phyloP scores from a whole-genome alignment of 2,329 filamentous ascomycete species.

The Chrysosporium queenslandicum region DNA sequence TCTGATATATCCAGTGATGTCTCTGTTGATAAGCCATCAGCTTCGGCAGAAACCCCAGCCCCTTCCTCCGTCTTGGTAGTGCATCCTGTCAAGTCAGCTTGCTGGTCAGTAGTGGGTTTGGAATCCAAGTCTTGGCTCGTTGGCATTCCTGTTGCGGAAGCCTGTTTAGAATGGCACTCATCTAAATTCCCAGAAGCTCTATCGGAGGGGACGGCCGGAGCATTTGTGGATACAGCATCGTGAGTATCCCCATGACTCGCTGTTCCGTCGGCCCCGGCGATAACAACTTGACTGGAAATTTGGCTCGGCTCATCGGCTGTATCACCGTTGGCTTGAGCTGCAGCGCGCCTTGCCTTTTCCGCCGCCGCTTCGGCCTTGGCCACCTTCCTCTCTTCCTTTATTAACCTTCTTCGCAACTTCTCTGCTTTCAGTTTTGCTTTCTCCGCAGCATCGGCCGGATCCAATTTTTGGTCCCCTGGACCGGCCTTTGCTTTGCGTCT shows the following conservation, averaged over 20 bases:
- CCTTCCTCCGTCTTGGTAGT: neutral
- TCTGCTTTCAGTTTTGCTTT: constrained; percentile 35
- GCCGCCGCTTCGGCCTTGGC: constrained; percentile 38
- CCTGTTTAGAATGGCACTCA: neutral
- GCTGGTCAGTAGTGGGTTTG: neutral
- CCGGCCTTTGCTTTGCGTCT: constrained; percentile 20
- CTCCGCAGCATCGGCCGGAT: constrained; percentile 27
- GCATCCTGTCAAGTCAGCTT: neutral
- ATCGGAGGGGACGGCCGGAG: neutral
- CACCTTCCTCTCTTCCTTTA: constrained; percentile 53
- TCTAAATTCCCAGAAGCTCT: neutral
- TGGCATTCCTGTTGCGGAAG: neutral
- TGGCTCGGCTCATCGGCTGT: neutral
- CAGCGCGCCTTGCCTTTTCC: constrained; percentile 28
- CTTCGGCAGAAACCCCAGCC: neutral
- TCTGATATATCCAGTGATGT: neutral
- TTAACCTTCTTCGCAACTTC: constrained; percentile 41
- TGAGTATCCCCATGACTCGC: too few species aligned
- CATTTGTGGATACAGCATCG: neutral
- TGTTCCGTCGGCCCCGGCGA: neutral
- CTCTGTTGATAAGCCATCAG: neutral
- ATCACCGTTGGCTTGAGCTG: neutral
- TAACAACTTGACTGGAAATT: neutral
- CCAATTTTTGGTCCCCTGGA: constrained; percentile 20
- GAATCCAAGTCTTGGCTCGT: neutral